Conservation (phyloP, 2,329 filamentous ascomycete species). For the Calonectria hongkongensis region DNA sequence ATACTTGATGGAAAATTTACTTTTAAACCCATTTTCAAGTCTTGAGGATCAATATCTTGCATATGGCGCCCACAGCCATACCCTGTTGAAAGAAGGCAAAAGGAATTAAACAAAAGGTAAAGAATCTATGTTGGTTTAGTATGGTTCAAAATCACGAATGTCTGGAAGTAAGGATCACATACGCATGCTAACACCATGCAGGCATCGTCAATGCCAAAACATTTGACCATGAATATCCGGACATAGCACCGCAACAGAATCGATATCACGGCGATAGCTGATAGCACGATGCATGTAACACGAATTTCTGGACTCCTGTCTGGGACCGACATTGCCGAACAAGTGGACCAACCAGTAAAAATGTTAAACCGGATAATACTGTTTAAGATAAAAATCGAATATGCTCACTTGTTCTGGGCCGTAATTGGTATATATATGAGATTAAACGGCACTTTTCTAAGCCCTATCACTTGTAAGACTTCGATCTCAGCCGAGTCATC, state of each 20-base stretch:
- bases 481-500: neutral
- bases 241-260: conserved; percentile 18
- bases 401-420: neutral
- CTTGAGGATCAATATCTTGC: neutral
- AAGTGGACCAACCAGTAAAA: neutral
- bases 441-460: neutral
- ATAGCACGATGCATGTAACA: neutral
- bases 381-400: neutral
- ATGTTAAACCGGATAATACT: neutral
- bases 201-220: conserved; percentile 14
- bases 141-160: neutral
- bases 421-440: neutral
- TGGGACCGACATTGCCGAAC: neutral
- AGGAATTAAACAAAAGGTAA: conserved; percentile 4
- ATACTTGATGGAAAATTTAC: neutral
- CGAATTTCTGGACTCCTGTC: conserved; percentile 18
- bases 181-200: conserved; percentile 18
- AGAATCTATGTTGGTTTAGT: neutral
- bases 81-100: neutral
- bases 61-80: conserved; percentile 19
- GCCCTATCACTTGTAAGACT: neutral
- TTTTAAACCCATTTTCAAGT: neutral
- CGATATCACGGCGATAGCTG: neutral
- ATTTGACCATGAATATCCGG: conserved; percentile 6
- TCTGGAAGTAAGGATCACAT: neutral